Evolutionary conservation across 129 eudicot species (phyloP).

Genomic region (Silybum marianum): DNA sequence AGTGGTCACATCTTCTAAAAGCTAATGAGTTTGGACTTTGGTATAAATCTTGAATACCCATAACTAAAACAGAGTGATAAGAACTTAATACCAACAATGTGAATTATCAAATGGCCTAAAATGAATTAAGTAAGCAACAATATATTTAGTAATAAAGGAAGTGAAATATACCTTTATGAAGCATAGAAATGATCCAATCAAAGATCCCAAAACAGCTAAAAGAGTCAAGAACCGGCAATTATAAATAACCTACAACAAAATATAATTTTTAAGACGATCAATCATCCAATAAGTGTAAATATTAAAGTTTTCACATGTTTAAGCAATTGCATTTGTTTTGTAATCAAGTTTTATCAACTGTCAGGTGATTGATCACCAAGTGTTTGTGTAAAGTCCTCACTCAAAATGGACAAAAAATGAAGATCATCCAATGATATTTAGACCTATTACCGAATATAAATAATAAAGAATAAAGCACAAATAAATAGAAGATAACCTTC

Average conservation of each 20-base stretch:
- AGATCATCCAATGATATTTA: neutral
- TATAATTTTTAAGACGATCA: constrained; percentile 13
- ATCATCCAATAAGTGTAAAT: neutral
- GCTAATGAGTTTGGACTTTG: neutral
- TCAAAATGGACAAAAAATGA: neutral
- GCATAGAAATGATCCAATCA: constrained; percentile 75
- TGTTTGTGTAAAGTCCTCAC: neutral
- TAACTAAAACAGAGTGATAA: neutral
- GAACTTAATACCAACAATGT: neutral
- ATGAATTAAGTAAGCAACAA: neutral
- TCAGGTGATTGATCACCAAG: neutral
- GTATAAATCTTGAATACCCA: neutral
- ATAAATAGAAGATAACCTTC: constrained; percentile 44
- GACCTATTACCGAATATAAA: neutral
- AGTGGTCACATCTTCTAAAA: neutral
- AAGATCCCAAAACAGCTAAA: constrained; percentile 77
- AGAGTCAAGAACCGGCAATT: constrained; percentile 70
- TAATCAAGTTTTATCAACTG: neutral
- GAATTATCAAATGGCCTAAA: neutral
- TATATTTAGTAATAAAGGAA: neutral
- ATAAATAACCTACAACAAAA: constrained; percentile 57
- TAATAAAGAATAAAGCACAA: neutral
- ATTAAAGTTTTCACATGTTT: neutral
- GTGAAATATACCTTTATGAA: constrained; percentile 58
- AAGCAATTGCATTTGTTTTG: neutral